A percentile compares a stretch with the other conserved stretches of the same genome.
Conservation (phyloP, 768 basidiomycete genomes). For the Tylopilus intermedius region DNA sequence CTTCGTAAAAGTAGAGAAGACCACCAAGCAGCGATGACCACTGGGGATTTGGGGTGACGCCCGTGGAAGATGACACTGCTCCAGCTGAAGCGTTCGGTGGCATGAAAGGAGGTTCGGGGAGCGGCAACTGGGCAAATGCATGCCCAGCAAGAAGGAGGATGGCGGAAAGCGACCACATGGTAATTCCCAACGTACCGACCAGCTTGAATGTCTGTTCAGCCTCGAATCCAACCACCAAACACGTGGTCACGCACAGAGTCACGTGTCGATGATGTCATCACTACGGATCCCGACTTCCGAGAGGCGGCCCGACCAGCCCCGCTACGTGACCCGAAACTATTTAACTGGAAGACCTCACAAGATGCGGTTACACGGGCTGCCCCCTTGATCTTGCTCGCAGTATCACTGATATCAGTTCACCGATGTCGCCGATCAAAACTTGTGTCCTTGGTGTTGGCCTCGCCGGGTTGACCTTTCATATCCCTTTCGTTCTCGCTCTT, state of each 20-base stretch:
- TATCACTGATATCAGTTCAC: too few species aligned
- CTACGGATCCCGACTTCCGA: too few species aligned
- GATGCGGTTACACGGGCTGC: too few species aligned
- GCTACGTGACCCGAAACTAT: too few species aligned
- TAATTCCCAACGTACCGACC: neutral
- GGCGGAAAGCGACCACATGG: conserved; percentile 20
- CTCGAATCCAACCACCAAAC: neutral
- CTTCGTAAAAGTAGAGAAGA: conserved; percentile 86
- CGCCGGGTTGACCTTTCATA: too few species aligned
- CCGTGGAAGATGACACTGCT: conserved; percentile 40
- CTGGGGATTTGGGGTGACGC: conserved; percentile 57
- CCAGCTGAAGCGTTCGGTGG: conserved; percentile 60
- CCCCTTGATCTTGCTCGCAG: too few species aligned
- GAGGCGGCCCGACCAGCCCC: too few species aligned
- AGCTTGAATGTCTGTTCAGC: neutral
- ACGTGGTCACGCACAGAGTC: conserved; percentile 24
- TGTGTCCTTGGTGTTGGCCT: too few species aligned
- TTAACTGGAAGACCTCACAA: too few species aligned
- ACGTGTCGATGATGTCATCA: conserved; percentile 17
- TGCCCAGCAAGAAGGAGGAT: conserved; percentile 22
- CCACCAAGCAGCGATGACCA: conserved; percentile 82
- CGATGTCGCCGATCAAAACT: too few species aligned
- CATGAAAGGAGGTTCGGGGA: conserved; percentile 60
- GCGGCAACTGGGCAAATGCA: conserved; percentile 50
- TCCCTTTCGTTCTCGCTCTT: too few species aligned